A percentile compares a stretch with the other conserved stretches of the same genome.
These are phyloP conservation scores for Penicillium maclennaniae DNA, from an alignment of 495 filamentous ascomycete species.

Conservation along the genomic window DNA sequence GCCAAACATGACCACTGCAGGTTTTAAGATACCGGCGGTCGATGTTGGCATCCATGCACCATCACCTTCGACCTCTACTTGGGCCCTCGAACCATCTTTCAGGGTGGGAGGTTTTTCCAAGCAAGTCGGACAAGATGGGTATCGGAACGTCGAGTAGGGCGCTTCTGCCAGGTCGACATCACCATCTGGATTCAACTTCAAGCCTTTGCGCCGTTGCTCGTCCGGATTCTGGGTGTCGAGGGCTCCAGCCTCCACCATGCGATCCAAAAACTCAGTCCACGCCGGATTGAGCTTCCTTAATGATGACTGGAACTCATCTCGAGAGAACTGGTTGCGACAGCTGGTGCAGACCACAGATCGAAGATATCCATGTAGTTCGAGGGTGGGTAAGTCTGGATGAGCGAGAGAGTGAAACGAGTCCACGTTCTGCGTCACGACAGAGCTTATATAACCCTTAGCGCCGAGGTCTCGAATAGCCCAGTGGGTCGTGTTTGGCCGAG, in stretches of 20 bases:
- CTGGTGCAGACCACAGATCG: slow-evolving; percentile 76
- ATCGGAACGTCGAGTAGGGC: slow-evolving; percentile 84
- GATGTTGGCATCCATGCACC: slow-evolving; percentile 72
- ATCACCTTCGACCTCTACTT: slow-evolving; percentile 70
- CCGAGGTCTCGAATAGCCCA: slow-evolving; percentile 68
- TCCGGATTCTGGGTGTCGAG: slow-evolving; percentile 72
- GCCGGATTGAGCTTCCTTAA: slow-evolving; percentile 76
- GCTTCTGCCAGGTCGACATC: slow-evolving; percentile 89
- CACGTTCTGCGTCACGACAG: slow-evolving; percentile 92
- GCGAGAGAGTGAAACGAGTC: slow-evolving; percentile 84
- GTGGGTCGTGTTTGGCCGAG: slow-evolving; percentile 77
- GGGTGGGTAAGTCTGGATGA: slow-evolving; percentile 69
- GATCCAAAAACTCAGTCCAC: slow-evolving; percentile 74
- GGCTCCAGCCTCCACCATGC: slow-evolving; percentile 67
- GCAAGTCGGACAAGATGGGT: slow-evolving; percentile 84
- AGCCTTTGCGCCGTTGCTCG: slow-evolving; percentile 61
- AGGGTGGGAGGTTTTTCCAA: slow-evolving; percentile 59
- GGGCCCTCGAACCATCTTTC: slow-evolving; percentile 51
- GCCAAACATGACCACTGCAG: slow-evolving; percentile 92
- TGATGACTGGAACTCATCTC: slow-evolving; percentile 70
- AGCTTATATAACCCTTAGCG: slow-evolving; percentile 64
- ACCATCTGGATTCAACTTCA: slow-evolving; percentile 88
- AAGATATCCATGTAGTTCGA: slow-evolving; percentile 90
- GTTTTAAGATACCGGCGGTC: slow-evolving; percentile 80
- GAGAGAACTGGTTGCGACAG: slow-evolving; percentile 62